These are phyloP conservation scores for Solanum aculeatissimum DNA, from an alignment of 305 asterid genomes.

Conservation along the genomic window DNA sequence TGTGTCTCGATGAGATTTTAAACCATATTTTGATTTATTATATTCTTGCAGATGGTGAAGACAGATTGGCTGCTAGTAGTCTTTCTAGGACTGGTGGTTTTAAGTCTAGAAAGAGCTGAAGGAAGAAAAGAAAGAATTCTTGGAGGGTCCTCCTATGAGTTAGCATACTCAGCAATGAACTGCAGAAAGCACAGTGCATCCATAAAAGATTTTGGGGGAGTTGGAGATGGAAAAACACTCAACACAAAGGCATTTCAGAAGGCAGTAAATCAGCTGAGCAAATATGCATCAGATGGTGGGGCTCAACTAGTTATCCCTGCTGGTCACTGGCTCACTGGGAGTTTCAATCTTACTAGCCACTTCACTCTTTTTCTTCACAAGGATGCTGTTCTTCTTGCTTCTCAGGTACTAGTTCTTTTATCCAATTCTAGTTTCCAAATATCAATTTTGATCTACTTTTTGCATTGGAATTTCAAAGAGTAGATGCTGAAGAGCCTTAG, in stretches of 20 bases:
- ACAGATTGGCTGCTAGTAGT: background rate
- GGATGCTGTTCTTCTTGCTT: constrained; percentile 32
- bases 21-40: background rate
- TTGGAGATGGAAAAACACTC: constrained; percentile 29
- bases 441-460: background rate
- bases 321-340: constrained; percentile 34
- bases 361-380: constrained; percentile 33
- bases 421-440: background rate
- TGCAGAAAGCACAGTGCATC: constrained; percentile 30
- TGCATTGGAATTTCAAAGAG: background rate
- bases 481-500: background rate
- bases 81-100: background rate
- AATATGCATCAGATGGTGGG: constrained; percentile 23
- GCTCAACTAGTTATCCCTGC: constrained; percentile 29
- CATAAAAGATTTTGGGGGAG: constrained; percentile 26
- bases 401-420: constrained; percentile 10
- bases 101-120: constrained; percentile 1
- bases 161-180: constrained; percentile 17
- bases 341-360: constrained; percentile 32
- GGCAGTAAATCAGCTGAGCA: constrained; percentile 18
- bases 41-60: constrained; percentile 7
- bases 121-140: constrained; percentile 9
- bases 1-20: background rate
- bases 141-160: background rate
- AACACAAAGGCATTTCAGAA: constrained; percentile 29